These are phyloP conservation scores for Lophiotrema nucula DNA, from an alignment of 495 filamentous ascomycete genomes.

Conservation along the genomic window DNA sequence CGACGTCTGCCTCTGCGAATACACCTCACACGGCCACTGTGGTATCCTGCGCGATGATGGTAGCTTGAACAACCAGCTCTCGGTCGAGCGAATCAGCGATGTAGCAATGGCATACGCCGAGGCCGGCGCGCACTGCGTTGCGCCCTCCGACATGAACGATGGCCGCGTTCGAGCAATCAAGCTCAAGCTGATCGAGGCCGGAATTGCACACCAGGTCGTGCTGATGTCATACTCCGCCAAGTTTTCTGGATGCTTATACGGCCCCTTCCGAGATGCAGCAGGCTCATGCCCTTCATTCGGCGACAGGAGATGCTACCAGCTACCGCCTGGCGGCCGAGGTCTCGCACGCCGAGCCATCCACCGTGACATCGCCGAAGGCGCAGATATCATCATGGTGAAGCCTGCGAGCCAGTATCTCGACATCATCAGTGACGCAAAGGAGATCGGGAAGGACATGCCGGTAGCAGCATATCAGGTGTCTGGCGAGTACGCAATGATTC, in stretches of 20 bases:
- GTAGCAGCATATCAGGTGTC: conserved; percentile 95
- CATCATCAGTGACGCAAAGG: conserved; percentile 94
- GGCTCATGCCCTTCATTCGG: conserved; percentile 91
- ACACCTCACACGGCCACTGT: conserved; percentile 98
- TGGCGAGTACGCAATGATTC: conserved; percentile 97
- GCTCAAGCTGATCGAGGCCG: conserved; percentile 87
- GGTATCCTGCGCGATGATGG: conserved; percentile 92
- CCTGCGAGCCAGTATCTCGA: conserved; percentile 91
- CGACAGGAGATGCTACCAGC: conserved; percentile 92
- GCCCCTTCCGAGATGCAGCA: conserved; percentile 94
- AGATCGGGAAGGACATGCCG: conserved; percentile 84
- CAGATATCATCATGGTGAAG: conserved; percentile 99
- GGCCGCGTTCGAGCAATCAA: conserved; percentile 95
- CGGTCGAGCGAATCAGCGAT: conserved; percentile 88
- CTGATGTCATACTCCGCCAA: conserved; percentile 98
- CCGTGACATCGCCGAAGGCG: conserved; percentile 87
- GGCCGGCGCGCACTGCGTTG: conserved; percentile 94
- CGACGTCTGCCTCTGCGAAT: conserved; percentile 97
- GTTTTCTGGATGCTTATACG: conserved; percentile 94
- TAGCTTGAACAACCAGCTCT: conserved; percentile 84
- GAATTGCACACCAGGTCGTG: conserved; percentile 81
- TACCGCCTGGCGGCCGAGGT: conserved; percentile 88
- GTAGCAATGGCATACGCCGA: conserved; percentile 89
- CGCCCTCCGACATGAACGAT: conserved; percentile 98
- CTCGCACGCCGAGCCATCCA: conserved; percentile 87